Conservation (phyloP, 352 stramenopile species). For the Globisporangium orthogonon region DNA sequence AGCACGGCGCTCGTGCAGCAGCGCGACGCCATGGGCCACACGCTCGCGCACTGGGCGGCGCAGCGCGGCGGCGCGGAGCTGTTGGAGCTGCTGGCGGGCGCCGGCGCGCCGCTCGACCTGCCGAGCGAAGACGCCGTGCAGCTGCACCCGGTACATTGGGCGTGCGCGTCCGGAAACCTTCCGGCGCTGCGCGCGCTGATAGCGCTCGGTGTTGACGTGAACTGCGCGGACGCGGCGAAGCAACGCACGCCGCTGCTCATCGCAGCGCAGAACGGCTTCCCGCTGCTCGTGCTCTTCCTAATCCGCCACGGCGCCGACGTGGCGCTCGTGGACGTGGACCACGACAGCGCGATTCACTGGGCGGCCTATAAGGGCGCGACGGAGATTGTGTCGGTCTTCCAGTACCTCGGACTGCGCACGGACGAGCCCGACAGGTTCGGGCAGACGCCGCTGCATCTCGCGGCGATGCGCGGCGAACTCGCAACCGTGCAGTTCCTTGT, state of each 20-base stretch:
- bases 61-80: conserved; percentile 49
- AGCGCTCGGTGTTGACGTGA: conserved; percentile 59
- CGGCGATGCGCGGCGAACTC: conserved; percentile 67
- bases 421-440: conserved; percentile 64
- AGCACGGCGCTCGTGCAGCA: conserved; percentile 22
- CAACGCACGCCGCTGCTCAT: conserved; percentile 68
- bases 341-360: conserved; percentile 82
- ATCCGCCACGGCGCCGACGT: conserved; percentile 69
- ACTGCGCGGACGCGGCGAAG: conserved; percentile 68
- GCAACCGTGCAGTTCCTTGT: conserved; percentile 73
- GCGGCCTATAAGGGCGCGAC: conserved; percentile 81
- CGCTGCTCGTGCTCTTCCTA: conserved; percentile 69
- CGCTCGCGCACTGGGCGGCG: conserved; percentile 63
- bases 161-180: conserved; percentile 70
- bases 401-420: conserved; percentile 66
- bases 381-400: conserved; percentile 78
- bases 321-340: conserved; percentile 50
- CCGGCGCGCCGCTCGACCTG: conserved; percentile 44
- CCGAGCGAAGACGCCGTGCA: conserved; percentile 52
- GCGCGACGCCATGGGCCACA: conserved; percentile 62
- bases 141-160: conserved; percentile 83
- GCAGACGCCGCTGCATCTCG: conserved; percentile 80
- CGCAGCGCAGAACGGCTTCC: conserved; percentile 70
- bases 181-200: conserved; percentile 52
- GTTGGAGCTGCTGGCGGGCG: conserved; percentile 40